Percentiles rank a stretch among this genome's conserved stretches.
phyloP scores from a whole-genome alignment of 2,329 filamentous ascomycete species.

The Alternaria sp. region DNA sequence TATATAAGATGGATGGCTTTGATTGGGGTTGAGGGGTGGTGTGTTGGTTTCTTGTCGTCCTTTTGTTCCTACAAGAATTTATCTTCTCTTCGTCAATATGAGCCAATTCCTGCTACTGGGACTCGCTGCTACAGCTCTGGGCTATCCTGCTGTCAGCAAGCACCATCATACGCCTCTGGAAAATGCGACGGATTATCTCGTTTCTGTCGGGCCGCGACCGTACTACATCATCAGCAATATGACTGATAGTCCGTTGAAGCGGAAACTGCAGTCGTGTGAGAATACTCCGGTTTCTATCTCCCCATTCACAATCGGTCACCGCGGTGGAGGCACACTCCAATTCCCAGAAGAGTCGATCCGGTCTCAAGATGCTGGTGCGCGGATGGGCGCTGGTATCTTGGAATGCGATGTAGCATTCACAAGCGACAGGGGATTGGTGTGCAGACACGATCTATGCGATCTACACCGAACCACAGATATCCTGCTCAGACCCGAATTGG shows the following conservation, averaged over 20 bases:
- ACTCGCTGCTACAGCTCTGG: conserved; percentile 14
- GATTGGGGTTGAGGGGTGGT: not conserved
- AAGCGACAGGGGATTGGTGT: conserved; percentile 69
- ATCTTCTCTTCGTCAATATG: not conserved
- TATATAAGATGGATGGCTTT: not conserved
- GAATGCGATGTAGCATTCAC: conserved; percentile 75
- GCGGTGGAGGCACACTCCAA: conserved; percentile 61
- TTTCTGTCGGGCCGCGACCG: conserved; percentile 68
- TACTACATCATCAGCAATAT: conserved; percentile 70
- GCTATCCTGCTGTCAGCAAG: conserved; percentile 16
- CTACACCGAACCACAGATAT: conserved; percentile 74
- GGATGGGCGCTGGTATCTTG: conserved; percentile 70
- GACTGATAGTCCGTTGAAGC: conserved; percentile 65
- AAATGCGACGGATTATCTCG: conserved; percentile 25
- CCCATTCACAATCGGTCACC: conserved; percentile 67
- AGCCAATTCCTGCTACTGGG: conserved; percentile 2
- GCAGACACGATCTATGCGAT: conserved; percentile 71
- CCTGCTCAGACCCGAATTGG: conserved; percentile 65
- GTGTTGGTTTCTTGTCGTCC: not conserved
- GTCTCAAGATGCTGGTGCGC: conserved; percentile 66
- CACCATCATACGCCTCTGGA: conserved; percentile 8
- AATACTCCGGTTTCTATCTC: conserved; percentile 61
- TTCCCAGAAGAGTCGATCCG: conserved; percentile 69
- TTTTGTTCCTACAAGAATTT: not conserved
- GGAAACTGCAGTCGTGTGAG: conserved; percentile 64